Evolutionary conservation across 2,329 filamentous ascomycete species (phyloP), one percentile per base, ranked within the genome.

Genomic region (Hortaea werneckii): DNA sequence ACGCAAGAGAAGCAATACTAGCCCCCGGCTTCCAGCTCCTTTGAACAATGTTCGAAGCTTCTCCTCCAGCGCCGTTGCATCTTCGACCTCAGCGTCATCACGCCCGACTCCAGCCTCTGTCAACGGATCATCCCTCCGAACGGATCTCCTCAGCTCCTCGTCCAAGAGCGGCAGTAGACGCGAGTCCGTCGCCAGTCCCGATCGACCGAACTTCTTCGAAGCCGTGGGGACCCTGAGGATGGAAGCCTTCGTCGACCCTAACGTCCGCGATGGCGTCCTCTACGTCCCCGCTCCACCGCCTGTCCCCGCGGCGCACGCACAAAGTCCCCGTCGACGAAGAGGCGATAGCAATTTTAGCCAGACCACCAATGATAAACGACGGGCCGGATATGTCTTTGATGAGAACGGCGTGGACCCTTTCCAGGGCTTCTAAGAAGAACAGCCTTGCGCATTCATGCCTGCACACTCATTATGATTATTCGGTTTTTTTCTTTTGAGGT

Each of bases 201-300:
- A 56, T 40, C 37, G 55, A 50, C 13, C 64, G 58, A 76, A 78
- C 63, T 89, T 92, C 68, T 92, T 92, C 59, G 88, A 94, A 56
- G 85, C 85, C 1, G 83, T 94, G 47, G 88, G 89, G 1, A 96
- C 89, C 1, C 80, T 96, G 40, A 80, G 92, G 28, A 96, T 98
- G 90, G 90, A 96, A 65, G 92, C 92, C 0, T 98, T 96, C 64
- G 94, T 98, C 54, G 77, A 80, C 52, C 68, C 70, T 1, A 55
- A 55, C 41, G 50, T 61, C 11, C 47, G 54, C 32, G 54, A 63
- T 43, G 58, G 60, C 13, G 57, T 62, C 10, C 47, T 61, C 7
- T 60, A 62, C 42, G 54, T 63, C 27, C 57, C 58, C 6, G 57
- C 55, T 5, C 57, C 59, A 11, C 57, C 55, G 26, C 50, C 52